These are phyloP conservation scores for Sequoiadendron giganteum DNA, from an alignment of 75 land plant genomes.

Conservation along the genomic window DNA sequence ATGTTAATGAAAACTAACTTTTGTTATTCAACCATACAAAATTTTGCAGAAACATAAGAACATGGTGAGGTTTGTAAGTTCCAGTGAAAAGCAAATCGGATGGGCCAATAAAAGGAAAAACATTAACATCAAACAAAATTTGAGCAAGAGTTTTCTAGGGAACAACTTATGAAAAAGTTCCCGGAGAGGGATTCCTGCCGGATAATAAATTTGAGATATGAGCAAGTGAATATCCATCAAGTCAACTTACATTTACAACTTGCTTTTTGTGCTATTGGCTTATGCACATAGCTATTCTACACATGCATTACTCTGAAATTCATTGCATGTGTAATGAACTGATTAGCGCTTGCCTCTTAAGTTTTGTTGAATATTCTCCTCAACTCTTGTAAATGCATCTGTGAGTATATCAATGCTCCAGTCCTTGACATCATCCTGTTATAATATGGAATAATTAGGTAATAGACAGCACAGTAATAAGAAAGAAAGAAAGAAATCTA, in stretches of 20 bases:
- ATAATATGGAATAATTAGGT: constrained; percentile 12
- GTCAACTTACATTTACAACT: not conserved
- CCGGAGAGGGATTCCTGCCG: not conserved
- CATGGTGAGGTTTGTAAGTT: not conserved
- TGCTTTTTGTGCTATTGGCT: not conserved
- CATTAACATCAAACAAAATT: not conserved
- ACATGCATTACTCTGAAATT: not conserved
- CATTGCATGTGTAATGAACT: not conserved
- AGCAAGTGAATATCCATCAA: not conserved
- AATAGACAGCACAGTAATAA: not conserved
- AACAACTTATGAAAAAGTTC: not conserved
- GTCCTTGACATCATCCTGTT: constrained; percentile 78
- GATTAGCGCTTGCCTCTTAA: not conserved
- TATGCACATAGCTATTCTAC: not conserved
- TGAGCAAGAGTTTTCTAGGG: not conserved
- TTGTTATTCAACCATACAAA: not conserved
- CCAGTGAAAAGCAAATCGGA: not conserved
- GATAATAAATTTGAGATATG: not conserved
- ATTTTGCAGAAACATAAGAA: not conserved
- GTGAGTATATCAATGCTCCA: constrained; percentile 84
- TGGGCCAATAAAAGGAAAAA: not conserved
- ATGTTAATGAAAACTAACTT: not conserved
- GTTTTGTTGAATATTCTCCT: constrained; percentile 39
- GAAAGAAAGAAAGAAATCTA: not conserved
- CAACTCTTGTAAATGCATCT: constrained; percentile 70